Conservation (phyloP, 2,329 filamentous ascomycete species). For the Fusarium sp. region DNA sequence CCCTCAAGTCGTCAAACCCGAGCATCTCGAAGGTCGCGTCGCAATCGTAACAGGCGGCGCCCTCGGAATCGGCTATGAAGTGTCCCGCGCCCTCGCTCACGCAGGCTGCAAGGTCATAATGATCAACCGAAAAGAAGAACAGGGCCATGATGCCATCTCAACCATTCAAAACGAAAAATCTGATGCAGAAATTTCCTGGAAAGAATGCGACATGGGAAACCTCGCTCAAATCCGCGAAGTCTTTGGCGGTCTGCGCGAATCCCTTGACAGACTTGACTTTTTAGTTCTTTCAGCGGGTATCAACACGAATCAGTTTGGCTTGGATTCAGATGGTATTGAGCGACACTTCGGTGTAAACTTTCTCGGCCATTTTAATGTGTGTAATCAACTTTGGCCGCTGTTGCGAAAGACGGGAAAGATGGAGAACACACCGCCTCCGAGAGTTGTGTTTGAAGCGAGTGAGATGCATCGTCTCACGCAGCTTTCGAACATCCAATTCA, state of each 20-base stretch:
- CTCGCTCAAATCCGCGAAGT: conserved; percentile 26
- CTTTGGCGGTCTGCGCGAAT: conserved; percentile 49
- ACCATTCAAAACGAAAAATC: conserved; percentile 40
- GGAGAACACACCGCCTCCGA: conserved; percentile 47
- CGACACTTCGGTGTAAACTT: conserved; percentile 57
- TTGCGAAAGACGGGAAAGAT: conserved; percentile 53
- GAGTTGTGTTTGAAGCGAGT: conserved; percentile 54
- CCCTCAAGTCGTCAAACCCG: conserved; percentile 48
- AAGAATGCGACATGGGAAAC: conserved; percentile 50
- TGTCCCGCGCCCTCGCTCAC: conserved; percentile 47
- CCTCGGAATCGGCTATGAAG: conserved; percentile 51
- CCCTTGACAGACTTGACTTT: conserved; percentile 52
- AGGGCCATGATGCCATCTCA: conserved; percentile 43
- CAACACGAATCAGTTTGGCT: conserved; percentile 52
- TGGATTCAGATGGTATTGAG: conserved; percentile 53
- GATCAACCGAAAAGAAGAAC: conserved; percentile 48
- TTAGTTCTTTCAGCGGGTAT: conserved; percentile 56
- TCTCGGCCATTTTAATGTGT: conserved; percentile 55
- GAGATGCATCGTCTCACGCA: conserved; percentile 53
- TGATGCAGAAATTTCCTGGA: conserved; percentile 50
- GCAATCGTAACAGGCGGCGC: conserved; percentile 53
- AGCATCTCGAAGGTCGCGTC: conserved; percentile 48
- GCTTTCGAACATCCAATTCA: conserved; percentile 50
- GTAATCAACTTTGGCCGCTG: conserved; percentile 51
- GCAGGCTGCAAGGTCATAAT: conserved; percentile 51